These are phyloP conservation scores for Cryptococcus amylolentus DNA, from an alignment of 1,284 basidiomycete genomes.

Conservation along the genomic window DNA sequence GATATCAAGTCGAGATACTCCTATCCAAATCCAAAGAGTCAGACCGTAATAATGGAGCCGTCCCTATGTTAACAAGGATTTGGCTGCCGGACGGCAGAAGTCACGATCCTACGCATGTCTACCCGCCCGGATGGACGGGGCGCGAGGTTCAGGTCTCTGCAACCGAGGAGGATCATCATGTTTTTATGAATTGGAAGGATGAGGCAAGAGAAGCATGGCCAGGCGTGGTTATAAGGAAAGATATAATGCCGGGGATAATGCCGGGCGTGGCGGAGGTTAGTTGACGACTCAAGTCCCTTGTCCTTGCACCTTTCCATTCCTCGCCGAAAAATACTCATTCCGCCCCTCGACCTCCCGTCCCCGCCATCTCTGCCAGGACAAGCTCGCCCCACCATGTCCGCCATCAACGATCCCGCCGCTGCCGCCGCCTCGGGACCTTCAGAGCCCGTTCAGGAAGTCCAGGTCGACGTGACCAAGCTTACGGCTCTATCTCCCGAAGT, in stretches of 20 bases:
- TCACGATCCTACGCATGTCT: constrained; percentile 12
- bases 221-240: background rate
- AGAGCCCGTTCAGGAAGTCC: constrained; percentile 48
- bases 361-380: background rate
- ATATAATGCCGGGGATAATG: background rate
- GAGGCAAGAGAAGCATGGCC: constrained; percentile 1
- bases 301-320: background rate
- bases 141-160: constrained; percentile 19
- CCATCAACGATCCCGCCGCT: constrained; percentile 40
- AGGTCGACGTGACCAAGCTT: constrained; percentile 74
- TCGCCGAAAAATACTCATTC: background rate
- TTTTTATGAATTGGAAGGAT: constrained; percentile 21
- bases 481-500: constrained; percentile 92
- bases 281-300: background rate
- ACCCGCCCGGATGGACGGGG: constrained; percentile 4
- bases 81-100: constrained; percentile 22
- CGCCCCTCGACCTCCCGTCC: background rate
- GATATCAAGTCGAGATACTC: background rate
- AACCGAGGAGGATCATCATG: constrained; percentile 19
- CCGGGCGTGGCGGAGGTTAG: background rate
- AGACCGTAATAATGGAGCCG: constrained; percentile 16
- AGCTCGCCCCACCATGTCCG: constrained; percentile 15
- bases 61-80: constrained; percentile 22
- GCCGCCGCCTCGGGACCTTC: constrained; percentile 22
- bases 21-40: constrained; percentile 11